A percentile compares a stretch with the other conserved stretches of the same genome.
These are phyloP conservation scores for Globisporangium mamillatum DNA, from an alignment of 352 stramenopile species.

Conservation along the genomic window DNA sequence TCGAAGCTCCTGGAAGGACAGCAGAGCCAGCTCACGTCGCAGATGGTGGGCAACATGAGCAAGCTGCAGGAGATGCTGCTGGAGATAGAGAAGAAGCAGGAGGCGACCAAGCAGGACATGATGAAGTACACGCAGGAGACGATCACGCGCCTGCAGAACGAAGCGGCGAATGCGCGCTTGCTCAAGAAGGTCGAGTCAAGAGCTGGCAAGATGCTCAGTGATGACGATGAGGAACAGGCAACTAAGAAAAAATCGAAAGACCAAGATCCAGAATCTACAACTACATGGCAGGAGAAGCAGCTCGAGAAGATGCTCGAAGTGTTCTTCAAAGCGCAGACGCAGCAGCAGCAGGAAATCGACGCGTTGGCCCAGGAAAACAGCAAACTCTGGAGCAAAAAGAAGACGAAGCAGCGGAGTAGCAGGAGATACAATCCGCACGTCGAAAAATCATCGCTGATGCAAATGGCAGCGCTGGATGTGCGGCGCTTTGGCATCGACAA, in stretches of 20 bases:
- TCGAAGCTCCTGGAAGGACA: conserved; percentile 41
- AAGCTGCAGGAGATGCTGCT: conserved; percentile 54
- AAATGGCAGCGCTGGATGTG: conserved; percentile 60
- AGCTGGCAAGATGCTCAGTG: conserved; percentile 45
- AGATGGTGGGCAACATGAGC: conserved; percentile 56
- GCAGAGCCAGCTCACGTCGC: conserved; percentile 45
- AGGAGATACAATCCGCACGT: conserved; percentile 2
- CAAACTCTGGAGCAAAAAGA: conserved; percentile 48
- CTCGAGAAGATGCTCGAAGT: conserved; percentile 64
- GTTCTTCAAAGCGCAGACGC: conserved; percentile 48
- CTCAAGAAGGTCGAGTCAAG: conserved; percentile 25
- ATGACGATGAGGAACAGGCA: conserved; percentile 19
- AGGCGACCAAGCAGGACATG: conserved; percentile 60
- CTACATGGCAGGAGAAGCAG: conserved; percentile 27
- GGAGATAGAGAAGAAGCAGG: conserved; percentile 68
- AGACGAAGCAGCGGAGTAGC: conserved; percentile 8
- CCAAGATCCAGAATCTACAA: not conserved
- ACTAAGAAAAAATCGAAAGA: conserved; percentile 7
- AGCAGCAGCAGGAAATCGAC: conserved; percentile 67
- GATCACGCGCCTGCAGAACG: conserved; percentile 38
- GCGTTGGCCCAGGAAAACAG: conserved; percentile 54
- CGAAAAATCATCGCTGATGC: conserved; percentile 26
- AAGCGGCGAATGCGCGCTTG: conserved; percentile 29
- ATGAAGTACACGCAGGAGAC: conserved; percentile 60
- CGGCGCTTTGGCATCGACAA: conserved; percentile 61